Conservation (phyloP, 805 yeast genomes). For the Metschnikowia reukaufii region DNA sequence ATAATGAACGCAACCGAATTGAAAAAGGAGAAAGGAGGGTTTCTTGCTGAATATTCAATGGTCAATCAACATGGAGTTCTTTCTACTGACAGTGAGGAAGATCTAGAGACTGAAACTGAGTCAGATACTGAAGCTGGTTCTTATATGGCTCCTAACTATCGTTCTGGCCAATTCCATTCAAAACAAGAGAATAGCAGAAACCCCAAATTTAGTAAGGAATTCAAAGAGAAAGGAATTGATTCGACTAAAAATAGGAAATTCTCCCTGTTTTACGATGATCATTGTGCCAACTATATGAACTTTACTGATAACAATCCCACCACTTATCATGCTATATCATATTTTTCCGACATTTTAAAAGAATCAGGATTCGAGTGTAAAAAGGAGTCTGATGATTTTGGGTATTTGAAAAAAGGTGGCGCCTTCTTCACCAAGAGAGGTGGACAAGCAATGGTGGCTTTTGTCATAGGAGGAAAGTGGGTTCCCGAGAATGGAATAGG, state of each 20-base stretch:
- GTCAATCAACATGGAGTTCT: slow-evolving; percentile 11
- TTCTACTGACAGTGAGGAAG: slow-evolving; percentile 14
- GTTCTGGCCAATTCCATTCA: neutral
- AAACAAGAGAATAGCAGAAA: too few relatives aligned
- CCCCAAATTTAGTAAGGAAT: too few relatives aligned
- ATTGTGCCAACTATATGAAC: slow-evolving; percentile 26
- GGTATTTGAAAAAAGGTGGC: slow-evolving; percentile 16
- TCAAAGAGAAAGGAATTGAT: too few relatives aligned
- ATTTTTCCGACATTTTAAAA: slow-evolving; percentile 25
- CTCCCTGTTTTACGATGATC: slow-evolving; percentile 16
- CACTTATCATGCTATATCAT: slow-evolving; percentile 35
- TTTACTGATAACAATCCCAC: slow-evolving; percentile 43
- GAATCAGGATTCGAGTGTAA: slow-evolving; percentile 30
- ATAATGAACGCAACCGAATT: neutral
- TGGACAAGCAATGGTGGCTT: slow-evolving; percentile 38
- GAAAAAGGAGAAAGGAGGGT: neutral
- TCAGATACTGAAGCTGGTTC: neutral
- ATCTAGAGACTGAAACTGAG: slow-evolving; percentile 1
- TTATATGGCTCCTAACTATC: neutral
- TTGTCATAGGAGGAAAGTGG: slow-evolving; percentile 41
- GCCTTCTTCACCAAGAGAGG: slow-evolving; percentile 31
- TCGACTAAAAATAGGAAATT: too few relatives aligned
- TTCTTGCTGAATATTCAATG: neutral
- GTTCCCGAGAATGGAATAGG: slow-evolving; percentile 28
- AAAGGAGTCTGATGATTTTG: slow-evolving; percentile 23